These are phyloP conservation scores for Amylocystis lapponica DNA, from an alignment of 768 basidiomycete genomes.

Conservation along the genomic window DNA sequence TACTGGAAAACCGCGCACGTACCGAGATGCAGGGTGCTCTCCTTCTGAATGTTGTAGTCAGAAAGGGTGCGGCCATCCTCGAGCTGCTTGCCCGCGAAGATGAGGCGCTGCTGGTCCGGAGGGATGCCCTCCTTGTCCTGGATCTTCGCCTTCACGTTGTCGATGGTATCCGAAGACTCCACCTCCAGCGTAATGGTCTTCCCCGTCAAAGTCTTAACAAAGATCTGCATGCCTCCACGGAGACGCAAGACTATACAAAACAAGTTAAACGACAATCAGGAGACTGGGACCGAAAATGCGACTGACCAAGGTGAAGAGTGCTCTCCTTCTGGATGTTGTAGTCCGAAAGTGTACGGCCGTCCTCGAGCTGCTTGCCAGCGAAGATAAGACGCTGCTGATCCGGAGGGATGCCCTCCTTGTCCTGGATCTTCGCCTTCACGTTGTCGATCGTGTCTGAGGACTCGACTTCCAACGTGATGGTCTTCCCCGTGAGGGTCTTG, in stretches of 20 bases:
- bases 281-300: not conserved
- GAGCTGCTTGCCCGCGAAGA: constrained; percentile 72
- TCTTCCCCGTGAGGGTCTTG: constrained; percentile 31
- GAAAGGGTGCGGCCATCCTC: constrained; percentile 44
- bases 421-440: constrained; percentile 31
- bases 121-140: constrained; percentile 82
- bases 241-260: constrained; percentile 62
- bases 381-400: constrained; percentile 31
- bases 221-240: constrained; percentile 88
- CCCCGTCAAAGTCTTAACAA: constrained; percentile 81
- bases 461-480: constrained; percentile 32
- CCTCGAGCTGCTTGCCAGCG: constrained; percentile 48
- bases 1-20: constrained; percentile 6
- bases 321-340: constrained; percentile 91
- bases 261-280: constrained; percentile 1
- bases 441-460: constrained; percentile 31
- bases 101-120: constrained; percentile 82
- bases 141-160: constrained; percentile 80
- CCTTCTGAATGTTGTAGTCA: constrained; percentile 29
- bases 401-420: constrained; percentile 31
- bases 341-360: constrained; percentile 41
- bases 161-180: constrained; percentile 88
- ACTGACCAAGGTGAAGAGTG: constrained; percentile 57
- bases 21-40: constrained; percentile 26
- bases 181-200: constrained; percentile 93